Conservation (phyloP, 2,329 filamentous ascomycete species). For the Sclerotinia minor region DNA sequence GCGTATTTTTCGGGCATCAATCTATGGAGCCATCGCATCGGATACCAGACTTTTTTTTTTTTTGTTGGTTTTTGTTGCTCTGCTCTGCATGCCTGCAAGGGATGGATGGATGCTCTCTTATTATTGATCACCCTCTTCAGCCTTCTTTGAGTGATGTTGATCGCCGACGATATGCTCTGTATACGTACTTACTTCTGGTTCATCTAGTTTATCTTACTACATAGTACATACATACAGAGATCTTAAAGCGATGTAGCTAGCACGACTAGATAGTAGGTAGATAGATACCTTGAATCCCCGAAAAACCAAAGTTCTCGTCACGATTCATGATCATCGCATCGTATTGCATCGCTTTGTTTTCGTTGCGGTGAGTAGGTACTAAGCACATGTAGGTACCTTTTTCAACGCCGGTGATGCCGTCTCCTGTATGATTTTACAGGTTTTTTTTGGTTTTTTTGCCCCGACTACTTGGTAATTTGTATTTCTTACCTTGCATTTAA, state of each 20-base stretch:
- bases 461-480: background rate
- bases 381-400: background rate
- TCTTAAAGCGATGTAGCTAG: too few species aligned
- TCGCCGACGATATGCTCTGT: conserved; percentile 1
- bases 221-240: too few species aligned
- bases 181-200: background rate
- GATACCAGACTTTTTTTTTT: background rate
- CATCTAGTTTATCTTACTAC: too few species aligned
- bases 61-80: too few species aligned
- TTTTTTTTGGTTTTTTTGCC: too few species aligned
- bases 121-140: background rate
- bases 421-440: background rate
- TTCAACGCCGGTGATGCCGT: background rate
- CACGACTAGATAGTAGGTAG: background rate
- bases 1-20: conserved; percentile 6
- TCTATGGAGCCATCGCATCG: conserved; percentile 3
- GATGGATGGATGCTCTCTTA: background rate
- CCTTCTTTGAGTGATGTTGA: background rate
- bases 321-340: background rate
- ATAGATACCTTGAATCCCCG: background rate
- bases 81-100: conserved; percentile 1
- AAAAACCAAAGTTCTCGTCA: background rate
- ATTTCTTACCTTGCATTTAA: too few species aligned
- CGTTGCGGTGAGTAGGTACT: background rate
- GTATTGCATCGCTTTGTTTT: background rate